phyloP scores from a whole-genome alignment of 176 grass and related monocot species.

The Eremochloa ophiuroides region DNA sequence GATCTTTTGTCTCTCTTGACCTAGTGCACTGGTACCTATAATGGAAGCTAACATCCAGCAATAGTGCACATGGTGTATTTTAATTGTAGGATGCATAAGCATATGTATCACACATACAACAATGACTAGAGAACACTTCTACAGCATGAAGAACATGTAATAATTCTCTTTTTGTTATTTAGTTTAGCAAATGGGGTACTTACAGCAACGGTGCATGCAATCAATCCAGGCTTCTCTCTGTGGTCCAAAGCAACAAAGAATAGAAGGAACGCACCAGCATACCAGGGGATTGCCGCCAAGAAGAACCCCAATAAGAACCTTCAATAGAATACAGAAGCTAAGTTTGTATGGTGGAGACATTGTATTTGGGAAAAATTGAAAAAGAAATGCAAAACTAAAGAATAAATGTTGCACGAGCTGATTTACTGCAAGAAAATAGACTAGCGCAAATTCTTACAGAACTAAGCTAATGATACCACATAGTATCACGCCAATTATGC shows the following conservation, averaged over 20 bases:
- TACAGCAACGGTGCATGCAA: conserved; percentile 67
- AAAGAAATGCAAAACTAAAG: neutral
- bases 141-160: neutral
- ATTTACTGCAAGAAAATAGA: neutral
- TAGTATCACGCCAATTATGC: neutral
- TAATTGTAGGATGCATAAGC: neutral
- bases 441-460: neutral
- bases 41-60: neutral
- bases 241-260: conserved; percentile 63
- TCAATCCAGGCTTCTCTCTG: conserved; percentile 64
- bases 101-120: neutral
- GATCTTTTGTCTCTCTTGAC: neutral
- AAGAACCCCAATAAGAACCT: conserved; percentile 69
- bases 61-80: neutral
- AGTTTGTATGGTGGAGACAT: neutral
- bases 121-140: neutral
- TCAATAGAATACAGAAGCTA: conserved; percentile 14
- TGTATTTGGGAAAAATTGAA: neutral
- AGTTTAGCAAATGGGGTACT: conserved; percentile 26
- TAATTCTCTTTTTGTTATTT: neutral
- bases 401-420: neutral
- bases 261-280: conserved; percentile 58
- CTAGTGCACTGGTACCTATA: no score
- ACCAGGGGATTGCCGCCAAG: conserved; percentile 65
- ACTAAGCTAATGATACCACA: neutral